phyloP scores from a whole-genome alignment of 495 filamentous ascomycete genomes.

The Oleoguttula mirabilis region DNA sequence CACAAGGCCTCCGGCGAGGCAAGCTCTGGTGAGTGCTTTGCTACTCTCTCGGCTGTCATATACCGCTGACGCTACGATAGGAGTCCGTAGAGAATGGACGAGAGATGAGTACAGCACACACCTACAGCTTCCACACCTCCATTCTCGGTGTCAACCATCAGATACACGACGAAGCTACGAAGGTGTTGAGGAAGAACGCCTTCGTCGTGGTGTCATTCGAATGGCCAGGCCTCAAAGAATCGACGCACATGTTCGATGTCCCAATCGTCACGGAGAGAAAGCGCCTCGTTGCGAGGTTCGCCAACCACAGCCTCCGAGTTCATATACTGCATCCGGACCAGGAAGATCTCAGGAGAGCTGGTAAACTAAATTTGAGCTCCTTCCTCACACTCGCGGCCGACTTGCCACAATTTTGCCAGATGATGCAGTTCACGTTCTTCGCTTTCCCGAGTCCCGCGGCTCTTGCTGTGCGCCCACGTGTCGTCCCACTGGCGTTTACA shows the following conservation, averaged over 20 bases:
- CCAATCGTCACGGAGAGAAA: slow-evolving; percentile 7
- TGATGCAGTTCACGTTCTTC: neutral
- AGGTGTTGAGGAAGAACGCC: slow-evolving; percentile 1
- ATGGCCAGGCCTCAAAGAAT: neutral
- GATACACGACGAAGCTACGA: neutral
- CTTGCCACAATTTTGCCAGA: neutral
- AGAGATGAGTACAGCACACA: slow-evolving; percentile 5
- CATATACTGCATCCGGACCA: neutral
- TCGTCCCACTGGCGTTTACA: no score
- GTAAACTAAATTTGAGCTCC: no score
- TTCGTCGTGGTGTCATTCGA: slow-evolving; percentile 9
- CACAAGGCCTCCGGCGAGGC: no score
- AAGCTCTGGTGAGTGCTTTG: no score
- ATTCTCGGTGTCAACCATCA: slow-evolving; percentile 3
- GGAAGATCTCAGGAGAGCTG: no score
- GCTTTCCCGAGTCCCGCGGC: neutral
- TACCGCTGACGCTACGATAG: no score
- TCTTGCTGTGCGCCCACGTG: neutral
- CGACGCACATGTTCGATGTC: neutral
- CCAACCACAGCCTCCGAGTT: neutral
- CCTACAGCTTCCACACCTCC: slow-evolving; percentile 3
- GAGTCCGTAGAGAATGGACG: no score
- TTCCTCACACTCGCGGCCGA: neutral
- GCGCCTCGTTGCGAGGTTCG: neutral
- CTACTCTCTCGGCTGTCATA: no score